A percentile compares a stretch with the other conserved stretches of the same genome.
Conservation (phyloP, 495 filamentous ascomycete genomes). For the Podospora australis region DNA sequence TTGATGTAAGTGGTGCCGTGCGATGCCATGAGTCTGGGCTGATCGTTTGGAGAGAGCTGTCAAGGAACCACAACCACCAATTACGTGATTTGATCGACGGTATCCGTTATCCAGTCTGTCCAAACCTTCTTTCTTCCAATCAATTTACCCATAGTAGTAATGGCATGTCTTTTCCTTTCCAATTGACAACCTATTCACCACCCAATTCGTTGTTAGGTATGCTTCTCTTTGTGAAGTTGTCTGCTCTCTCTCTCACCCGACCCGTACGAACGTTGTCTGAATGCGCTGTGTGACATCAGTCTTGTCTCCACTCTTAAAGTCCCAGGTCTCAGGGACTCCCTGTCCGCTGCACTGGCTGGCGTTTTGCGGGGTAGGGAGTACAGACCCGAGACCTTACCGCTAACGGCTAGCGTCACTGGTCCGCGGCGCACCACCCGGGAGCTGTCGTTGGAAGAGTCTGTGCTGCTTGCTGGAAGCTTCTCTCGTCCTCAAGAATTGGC, state of each 20-base stretch:
- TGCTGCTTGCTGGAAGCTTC: constrained; percentile 4
- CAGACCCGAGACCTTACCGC: constrained; percentile 13
- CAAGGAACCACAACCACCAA: background rate
- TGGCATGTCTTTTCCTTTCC: constrained; percentile 9
- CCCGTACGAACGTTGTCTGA: too few species aligned
- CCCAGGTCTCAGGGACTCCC: constrained; percentile 18
- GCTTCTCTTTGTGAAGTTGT: constrained; percentile 9
- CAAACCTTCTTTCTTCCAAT: too few species aligned
- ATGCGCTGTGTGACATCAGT: constrained; percentile 32
- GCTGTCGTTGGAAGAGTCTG: background rate
- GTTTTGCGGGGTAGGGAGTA: constrained; percentile 28
- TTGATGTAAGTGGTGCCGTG: constrained; percentile 20
- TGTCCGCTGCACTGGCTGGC: constrained; percentile 4
- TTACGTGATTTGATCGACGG: constrained; percentile 13
- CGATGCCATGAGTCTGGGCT: constrained; percentile 21
- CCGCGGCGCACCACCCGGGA: constrained; percentile 1
- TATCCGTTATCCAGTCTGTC: too few species aligned
- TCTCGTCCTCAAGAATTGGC: background rate
- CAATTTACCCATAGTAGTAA: constrained; percentile 20
- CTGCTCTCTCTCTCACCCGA: too few species aligned
- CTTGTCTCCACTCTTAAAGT: constrained; percentile 4
- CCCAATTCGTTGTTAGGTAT: background rate
- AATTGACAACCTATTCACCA: constrained; percentile 17
- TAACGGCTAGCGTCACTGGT: constrained; percentile 15
- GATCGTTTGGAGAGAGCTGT: constrained; percentile 4